Percentiles rank a stretch among this genome's conserved stretches.
Evolutionary conservation across 1,284 basidiomycete genomes (phyloP).

Genomic region (Ustilago crameri): DNA sequence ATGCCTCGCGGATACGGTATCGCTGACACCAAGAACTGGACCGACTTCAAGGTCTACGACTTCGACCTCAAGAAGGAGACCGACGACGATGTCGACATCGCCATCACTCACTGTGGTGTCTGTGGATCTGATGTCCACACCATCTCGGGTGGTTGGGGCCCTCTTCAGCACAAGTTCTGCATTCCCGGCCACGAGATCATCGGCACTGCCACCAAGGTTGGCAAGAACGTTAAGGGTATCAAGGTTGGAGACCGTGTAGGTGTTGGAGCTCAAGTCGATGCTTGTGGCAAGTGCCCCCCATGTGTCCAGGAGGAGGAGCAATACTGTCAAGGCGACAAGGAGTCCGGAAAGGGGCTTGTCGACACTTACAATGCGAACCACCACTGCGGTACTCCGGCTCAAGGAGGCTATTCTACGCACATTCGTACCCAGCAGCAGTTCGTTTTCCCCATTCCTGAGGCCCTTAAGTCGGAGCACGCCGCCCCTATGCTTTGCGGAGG

Average conservation of each 20-base stretch:
- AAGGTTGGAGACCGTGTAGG: conserved; percentile 76
- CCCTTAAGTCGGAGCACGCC: conserved; percentile 73
- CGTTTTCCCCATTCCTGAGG: conserved; percentile 78
- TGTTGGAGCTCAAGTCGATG: conserved; percentile 74
- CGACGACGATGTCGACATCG: conserved; percentile 62
- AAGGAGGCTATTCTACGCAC: conserved; percentile 77
- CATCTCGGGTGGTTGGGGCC: conserved; percentile 65
- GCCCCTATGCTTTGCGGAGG: conserved; percentile 74
- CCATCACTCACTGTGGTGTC: conserved; percentile 65
- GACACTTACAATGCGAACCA: conserved; percentile 70
- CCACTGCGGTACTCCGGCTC: conserved; percentile 72
- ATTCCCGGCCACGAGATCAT: conserved; percentile 75
- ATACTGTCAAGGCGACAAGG: conserved; percentile 55
- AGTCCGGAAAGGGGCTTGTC: conserved; percentile 59
- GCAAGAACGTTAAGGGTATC: conserved; percentile 72
- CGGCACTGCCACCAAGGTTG: conserved; percentile 71
- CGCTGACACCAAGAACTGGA: conserved; percentile 64
- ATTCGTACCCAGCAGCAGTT: conserved; percentile 77
- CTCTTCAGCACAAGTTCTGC: conserved; percentile 63
- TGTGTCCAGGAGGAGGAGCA: conserved; percentile 71
- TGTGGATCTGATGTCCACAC: conserved; percentile 62
- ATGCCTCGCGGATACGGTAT: conserved; percentile 65
- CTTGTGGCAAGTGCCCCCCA: conserved; percentile 69
- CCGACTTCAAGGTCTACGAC: conserved; percentile 66
- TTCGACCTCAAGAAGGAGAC: conserved; percentile 65